These are phyloP conservation scores for Holtermannia corniformis DNA, from an alignment of 768 basidiomycete genomes.

Conservation along the genomic window DNA sequence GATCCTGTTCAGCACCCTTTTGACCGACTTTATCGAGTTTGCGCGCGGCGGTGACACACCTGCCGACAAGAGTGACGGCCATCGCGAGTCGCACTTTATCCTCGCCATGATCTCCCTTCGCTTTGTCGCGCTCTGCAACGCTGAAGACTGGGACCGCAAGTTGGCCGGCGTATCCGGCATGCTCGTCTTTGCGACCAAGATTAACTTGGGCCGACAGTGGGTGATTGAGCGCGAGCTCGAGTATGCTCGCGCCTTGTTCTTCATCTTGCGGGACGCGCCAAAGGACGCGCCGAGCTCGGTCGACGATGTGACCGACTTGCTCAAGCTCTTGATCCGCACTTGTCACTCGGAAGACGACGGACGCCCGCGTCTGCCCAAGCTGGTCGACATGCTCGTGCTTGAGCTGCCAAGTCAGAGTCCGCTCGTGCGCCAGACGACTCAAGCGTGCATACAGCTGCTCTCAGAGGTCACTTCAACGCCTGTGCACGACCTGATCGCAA, in stretches of 20 bases:
- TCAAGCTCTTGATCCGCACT: slow-evolving; percentile 45
- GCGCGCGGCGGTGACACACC: background rate
- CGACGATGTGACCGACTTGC: slow-evolving; percentile 65
- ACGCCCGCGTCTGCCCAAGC: slow-evolving; percentile 52
- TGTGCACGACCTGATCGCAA: slow-evolving; percentile 63
- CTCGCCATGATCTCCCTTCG: slow-evolving; percentile 52
- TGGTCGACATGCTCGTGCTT: slow-evolving; percentile 66
- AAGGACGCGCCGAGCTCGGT: slow-evolving; percentile 75
- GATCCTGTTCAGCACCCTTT: slow-evolving; percentile 53
- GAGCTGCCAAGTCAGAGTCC: slow-evolving; percentile 81
- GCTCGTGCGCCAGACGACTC: slow-evolving; percentile 72
- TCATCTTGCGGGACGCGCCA: slow-evolving; percentile 89
- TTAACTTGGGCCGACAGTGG: slow-evolving; percentile 66
- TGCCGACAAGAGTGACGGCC: background rate
- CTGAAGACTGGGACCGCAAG: slow-evolving; percentile 82
- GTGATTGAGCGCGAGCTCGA: slow-evolving; percentile 79
- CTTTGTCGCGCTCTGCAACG: slow-evolving; percentile 76
- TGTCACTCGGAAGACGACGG: slow-evolving; percentile 44
- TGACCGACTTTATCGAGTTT: slow-evolving; percentile 54
- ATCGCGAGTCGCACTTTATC: background rate
- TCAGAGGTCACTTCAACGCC: slow-evolving; percentile 63
- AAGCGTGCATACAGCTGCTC: slow-evolving; percentile 67
- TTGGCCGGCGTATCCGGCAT: slow-evolving; percentile 83
- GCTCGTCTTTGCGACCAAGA: slow-evolving; percentile 62
- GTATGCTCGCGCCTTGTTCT: slow-evolving; percentile 76